These are phyloP conservation scores for Lentinus brumalis DNA, from an alignment of 768 basidiomycete genomes.

Conservation along the genomic window DNA sequence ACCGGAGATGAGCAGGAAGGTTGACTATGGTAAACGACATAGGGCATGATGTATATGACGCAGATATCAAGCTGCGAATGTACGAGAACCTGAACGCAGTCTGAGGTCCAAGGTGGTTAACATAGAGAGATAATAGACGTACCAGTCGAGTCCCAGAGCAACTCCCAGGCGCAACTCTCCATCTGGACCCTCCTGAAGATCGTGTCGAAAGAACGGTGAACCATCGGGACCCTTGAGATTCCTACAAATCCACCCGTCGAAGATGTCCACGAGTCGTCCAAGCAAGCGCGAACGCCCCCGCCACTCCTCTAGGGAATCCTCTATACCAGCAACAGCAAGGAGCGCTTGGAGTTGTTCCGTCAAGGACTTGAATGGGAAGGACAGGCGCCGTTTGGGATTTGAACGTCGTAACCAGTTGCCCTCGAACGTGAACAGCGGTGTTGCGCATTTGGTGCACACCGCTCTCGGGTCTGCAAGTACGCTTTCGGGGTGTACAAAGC, in stretches of 20 bases:
- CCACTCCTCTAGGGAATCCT: conserved; percentile 29
- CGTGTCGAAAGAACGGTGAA: conserved; percentile 29
- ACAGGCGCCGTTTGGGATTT: not conserved
- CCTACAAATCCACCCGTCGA: conserved; percentile 31
- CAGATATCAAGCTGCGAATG: conserved; percentile 35
- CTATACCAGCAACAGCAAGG: conserved; percentile 24
- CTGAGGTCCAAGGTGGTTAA: not conserved
- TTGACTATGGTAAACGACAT: conserved; percentile 38
- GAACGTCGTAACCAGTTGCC: too few relatives aligned
- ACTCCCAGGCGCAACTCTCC: conserved; percentile 34
- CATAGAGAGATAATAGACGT: conserved; percentile 9
- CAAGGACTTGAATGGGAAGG: conserved; percentile 11
- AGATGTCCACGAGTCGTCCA: conserved; percentile 28
- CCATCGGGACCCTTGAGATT: conserved; percentile 29
- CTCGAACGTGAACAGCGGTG: not conserved
- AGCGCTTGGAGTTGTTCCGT: conserved; percentile 21
- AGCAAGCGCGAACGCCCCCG: not conserved
- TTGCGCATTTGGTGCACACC: not conserved
- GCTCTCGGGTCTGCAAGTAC: not conserved
- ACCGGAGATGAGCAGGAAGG: conserved; percentile 31
- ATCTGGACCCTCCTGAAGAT: conserved; percentile 1
- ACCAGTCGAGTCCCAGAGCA: conserved; percentile 36
- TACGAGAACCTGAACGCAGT: conserved; percentile 37
- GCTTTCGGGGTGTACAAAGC: not conserved
- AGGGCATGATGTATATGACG: conserved; percentile 37